Evolutionary conservation across 2,329 filamentous ascomycete genomes (phyloP).

Genomic region (Venturia pyrina): DNA sequence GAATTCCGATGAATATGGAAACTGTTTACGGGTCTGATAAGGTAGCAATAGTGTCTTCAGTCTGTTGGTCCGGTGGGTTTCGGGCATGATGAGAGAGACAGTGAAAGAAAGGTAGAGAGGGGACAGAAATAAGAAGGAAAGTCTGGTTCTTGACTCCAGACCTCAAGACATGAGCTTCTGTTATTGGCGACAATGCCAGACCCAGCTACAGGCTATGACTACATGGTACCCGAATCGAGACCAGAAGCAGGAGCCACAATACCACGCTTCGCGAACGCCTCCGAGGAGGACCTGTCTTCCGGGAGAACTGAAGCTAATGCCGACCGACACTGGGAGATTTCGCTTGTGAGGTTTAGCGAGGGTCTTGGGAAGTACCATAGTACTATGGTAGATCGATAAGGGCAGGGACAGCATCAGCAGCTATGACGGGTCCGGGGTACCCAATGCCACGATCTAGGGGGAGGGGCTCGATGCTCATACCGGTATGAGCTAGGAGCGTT

Average conservation of each 20-base stretch:
- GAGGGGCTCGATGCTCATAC: neutral
- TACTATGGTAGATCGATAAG: neutral
- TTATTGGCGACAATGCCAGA: neutral
- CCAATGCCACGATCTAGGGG: neutral
- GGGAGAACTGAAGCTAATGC: neutral
- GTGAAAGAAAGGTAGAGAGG: neutral
- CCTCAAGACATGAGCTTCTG: neutral
- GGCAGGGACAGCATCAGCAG: neutral
- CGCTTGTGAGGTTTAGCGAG: neutral
- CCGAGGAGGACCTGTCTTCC: neutral
- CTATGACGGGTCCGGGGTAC: too few relatives aligned
- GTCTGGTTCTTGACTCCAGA: neutral
- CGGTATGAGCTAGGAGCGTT: neutral
- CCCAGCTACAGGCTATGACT: neutral
- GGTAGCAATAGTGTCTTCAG: neutral
- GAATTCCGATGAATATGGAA: neutral
- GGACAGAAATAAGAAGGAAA: neutral
- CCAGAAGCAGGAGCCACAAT: neutral
- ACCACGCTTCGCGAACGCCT: neutral
- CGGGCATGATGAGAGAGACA: neutral
- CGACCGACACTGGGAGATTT: neutral
- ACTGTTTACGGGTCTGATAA: neutral
- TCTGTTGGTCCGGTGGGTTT: neutral
- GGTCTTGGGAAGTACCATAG: too few relatives aligned
- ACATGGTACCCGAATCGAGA: neutral